A percentile compares a stretch with the other conserved stretches of the same genome.
phyloP scores from a whole-genome alignment of 768 basidiomycete species.

The Lentinula edodes region DNA sequence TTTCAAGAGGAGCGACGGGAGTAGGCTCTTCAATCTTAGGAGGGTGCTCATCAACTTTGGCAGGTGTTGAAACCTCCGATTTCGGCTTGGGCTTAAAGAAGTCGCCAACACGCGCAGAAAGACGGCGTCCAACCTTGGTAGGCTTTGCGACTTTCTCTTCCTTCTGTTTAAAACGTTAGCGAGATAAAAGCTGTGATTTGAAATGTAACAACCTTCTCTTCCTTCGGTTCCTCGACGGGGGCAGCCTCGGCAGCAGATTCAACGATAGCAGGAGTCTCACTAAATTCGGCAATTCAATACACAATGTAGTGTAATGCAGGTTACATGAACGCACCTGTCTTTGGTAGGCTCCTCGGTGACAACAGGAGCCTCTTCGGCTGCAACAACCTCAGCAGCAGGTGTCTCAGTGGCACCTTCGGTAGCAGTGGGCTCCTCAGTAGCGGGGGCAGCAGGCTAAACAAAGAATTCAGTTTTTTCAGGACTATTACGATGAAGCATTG shows the following conservation, averaged over 20 bases:
- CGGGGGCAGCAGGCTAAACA: conserved; percentile 19
- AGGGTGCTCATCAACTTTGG: conserved; percentile 86
- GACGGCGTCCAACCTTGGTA: conserved; percentile 70
- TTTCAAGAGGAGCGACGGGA: conserved; percentile 80
- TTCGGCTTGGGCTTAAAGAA: conserved; percentile 78
- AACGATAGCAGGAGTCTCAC: conserved; percentile 19
- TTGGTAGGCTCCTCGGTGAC: conserved; percentile 56
- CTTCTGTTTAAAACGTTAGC: conserved; percentile 30
- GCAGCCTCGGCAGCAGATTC: conserved; percentile 24
- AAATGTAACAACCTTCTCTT: conserved; percentile 46
- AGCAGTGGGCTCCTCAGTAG: conserved; percentile 30
- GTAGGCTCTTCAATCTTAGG: conserved; percentile 82
- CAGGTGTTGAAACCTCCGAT: conserved; percentile 55
- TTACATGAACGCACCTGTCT: conserved; percentile 31
- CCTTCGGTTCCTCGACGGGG: conserved; percentile 54
- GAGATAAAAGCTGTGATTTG: background rate
- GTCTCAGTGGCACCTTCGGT: conserved; percentile 23
- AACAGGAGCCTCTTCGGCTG: conserved; percentile 16
- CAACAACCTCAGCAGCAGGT: conserved; percentile 37
- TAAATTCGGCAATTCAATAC: background rate
- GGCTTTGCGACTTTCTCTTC: conserved; percentile 40
- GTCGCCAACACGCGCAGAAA: conserved; percentile 78
- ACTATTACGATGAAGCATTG: background rate
- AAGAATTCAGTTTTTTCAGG: background rate
- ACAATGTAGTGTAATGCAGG: too few relatives aligned